Percentiles rank a stretch among this genome's conserved stretches.
Conservation (phyloP, 2,329 filamentous ascomycete genomes). For the Dactylellina haptotyla region DNA sequence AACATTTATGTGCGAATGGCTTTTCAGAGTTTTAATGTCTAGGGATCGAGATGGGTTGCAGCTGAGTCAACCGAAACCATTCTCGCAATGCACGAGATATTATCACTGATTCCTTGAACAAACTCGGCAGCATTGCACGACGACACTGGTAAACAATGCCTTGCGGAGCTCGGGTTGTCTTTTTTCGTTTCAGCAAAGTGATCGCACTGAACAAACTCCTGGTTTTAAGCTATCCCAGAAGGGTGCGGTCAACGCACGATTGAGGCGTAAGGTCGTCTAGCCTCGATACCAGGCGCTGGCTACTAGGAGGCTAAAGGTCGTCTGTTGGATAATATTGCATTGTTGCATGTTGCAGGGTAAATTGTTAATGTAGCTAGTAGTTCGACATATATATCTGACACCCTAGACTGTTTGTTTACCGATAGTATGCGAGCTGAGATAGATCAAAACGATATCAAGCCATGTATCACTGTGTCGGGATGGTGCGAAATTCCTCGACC, state of each 20-base stretch:
- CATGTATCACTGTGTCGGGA: background rate
- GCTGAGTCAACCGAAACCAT: too few relatives aligned
- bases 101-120: background rate
- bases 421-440: background rate
- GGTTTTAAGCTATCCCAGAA: too few relatives aligned
- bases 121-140: slow-evolving; percentile 24
- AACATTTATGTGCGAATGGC: too few relatives aligned
- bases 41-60: too few relatives aligned
- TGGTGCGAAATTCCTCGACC: background rate
- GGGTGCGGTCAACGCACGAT: too few relatives aligned
- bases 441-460: slow-evolving; percentile 2
- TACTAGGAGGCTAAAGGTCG: background rate
- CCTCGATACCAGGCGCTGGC: too few relatives aligned
- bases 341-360: background rate
- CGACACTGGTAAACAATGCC: background rate
- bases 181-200: background rate
- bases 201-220: too few relatives aligned
- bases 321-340: background rate
- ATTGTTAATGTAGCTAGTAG: background rate
- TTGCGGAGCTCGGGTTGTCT: too few relatives aligned
- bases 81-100: background rate
- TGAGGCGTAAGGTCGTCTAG: too few relatives aligned
- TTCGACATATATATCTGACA: background rate
- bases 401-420: background rate
- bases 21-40: too few relatives aligned